phyloP scores from a whole-genome alignment of 257 asterid species.

The Scutellaria barbata region DNA sequence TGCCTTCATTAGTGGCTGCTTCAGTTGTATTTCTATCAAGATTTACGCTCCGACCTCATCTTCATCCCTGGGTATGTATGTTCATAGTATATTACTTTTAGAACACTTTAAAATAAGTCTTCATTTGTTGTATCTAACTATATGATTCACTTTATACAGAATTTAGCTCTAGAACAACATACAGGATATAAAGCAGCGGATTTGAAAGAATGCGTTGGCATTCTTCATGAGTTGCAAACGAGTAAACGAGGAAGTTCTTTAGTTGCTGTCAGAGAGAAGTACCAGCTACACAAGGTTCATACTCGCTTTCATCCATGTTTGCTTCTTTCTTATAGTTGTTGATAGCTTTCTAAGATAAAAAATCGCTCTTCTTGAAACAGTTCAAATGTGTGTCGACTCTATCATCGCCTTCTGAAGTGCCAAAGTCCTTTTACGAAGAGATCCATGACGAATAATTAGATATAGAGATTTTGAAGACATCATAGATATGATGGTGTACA shows the following conservation, averaged over 20 bases:
- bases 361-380: slow-evolving; percentile 42
- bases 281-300: slow-evolving; percentile 67
- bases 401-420: slow-evolving; percentile 49
- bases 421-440: slow-evolving; percentile 54
- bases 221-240: slow-evolving; percentile 72
- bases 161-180: slow-evolving; percentile 41
- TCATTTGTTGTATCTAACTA: background rate
- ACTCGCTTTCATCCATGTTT: background rate
- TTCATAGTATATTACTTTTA: background rate
- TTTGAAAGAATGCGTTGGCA: slow-evolving; percentile 61
- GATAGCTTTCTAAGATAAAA: slow-evolving; percentile 1
- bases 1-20: slow-evolving; percentile 89
- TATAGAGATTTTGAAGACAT: slow-evolving; percentile 18
- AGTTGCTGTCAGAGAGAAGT: slow-evolving; percentile 71
- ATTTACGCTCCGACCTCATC: slow-evolving; percentile 65
- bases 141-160: slow-evolving; percentile 32
- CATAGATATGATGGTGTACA: slow-evolving; percentile 44
- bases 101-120: background rate
- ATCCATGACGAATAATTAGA: slow-evolving; percentile 28
- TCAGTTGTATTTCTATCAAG: slow-evolving; percentile 76
- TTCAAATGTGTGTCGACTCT: slow-evolving; percentile 66
- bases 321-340: background rate
- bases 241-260: slow-evolving; percentile 56
- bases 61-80: slow-evolving; percentile 76
- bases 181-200: slow-evolving; percentile 70